Evolutionary conservation across 768 basidiomycete species (phyloP), one percentile per base, ranked within the genome.

Genomic region (Sarcodon aspratus): DNA sequence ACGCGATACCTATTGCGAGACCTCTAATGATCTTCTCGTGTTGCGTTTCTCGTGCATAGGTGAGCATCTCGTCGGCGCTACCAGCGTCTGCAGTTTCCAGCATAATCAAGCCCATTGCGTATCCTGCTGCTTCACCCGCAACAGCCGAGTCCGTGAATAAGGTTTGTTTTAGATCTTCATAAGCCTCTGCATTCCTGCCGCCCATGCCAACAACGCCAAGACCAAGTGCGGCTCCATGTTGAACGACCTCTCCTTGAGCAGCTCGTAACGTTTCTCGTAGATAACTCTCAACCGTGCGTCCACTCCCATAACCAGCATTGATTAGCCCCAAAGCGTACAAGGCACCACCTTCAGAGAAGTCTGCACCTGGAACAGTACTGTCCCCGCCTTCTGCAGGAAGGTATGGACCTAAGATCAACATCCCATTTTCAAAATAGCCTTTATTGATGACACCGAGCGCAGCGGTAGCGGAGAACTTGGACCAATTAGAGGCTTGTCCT

Each of bases 1-100:
- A 90, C 2, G 91, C 90, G 40, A 93, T 72, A 17, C 95, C 95
- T 56, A 99, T 76, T 7, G 94, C 89, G 48, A 99, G 74, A 54
- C 93, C 93, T 42, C 96, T 84, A 48, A 98, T 98, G 59, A 98
- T 98, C 71, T 98, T 99, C 71, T 99, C 96, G 61, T 98, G 96
- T 59, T 96, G 92, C 1, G 96, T 99, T 62, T 99, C 96, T 48
- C 86, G 79, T 31, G 96, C 93, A 60, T 99, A 99, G 47, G 84
- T 78, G 49, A 97, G 70, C 95, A 97, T 98, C 68, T 99, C 96
- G 31, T 88, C 83, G 34, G 92, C 79, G 48, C 81, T 79, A 35
- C 79, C 82, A 31, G 74, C 70, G 38, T 81, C 82, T 12, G 80
- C 93, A 3, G 91, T 93, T n/a, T 93, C 96, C 6, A 99, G 76